phyloP scores from a whole-genome alignment of 805 yeast species.

The Komagataella kurtzmanii region DNA sequence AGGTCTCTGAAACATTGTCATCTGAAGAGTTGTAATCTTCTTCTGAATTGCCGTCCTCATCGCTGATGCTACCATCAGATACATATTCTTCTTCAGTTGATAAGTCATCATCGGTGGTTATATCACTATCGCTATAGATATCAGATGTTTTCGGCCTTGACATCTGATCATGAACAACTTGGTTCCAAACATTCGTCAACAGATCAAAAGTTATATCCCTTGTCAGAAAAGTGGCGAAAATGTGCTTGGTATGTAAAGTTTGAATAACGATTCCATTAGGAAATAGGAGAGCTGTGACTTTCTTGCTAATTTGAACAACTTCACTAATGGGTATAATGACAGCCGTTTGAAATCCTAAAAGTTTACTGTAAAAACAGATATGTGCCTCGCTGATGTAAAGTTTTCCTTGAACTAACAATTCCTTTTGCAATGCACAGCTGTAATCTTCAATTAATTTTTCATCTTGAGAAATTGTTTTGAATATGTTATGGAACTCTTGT shows the following conservation, averaged over 20 bases:
- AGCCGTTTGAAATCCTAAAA: conserved; percentile 55
- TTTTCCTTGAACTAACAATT: conserved; percentile 55
- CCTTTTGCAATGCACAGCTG: conserved; percentile 53
- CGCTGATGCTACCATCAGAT: background rate
- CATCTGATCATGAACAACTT: conserved; percentile 15
- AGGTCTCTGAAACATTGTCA: conserved; percentile 5
- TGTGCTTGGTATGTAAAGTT: conserved; percentile 47
- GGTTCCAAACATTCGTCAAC: conserved; percentile 51
- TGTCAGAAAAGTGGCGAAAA: conserved; percentile 51
- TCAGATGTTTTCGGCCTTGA: background rate
- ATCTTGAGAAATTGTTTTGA: conserved; percentile 32
- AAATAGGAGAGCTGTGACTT: conserved; percentile 50
- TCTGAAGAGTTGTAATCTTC: background rate
- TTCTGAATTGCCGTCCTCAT: background rate
- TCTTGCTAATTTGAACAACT: conserved; percentile 50
- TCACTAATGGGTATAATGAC: conserved; percentile 44
- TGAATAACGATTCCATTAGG: conserved; percentile 57
- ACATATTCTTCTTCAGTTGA: background rate
- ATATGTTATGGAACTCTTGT: conserved; percentile 44
- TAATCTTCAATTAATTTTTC: conserved; percentile 50
- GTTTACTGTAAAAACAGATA: conserved; percentile 52
- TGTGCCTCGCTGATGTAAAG: conserved; percentile 42
- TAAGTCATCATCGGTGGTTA: background rate
- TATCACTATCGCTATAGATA: background rate
- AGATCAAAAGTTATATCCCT: conserved; percentile 41